Evolutionary conservation across 768 basidiomycete genomes (phyloP).

Genomic region (Lactarius deliciosus): DNA sequence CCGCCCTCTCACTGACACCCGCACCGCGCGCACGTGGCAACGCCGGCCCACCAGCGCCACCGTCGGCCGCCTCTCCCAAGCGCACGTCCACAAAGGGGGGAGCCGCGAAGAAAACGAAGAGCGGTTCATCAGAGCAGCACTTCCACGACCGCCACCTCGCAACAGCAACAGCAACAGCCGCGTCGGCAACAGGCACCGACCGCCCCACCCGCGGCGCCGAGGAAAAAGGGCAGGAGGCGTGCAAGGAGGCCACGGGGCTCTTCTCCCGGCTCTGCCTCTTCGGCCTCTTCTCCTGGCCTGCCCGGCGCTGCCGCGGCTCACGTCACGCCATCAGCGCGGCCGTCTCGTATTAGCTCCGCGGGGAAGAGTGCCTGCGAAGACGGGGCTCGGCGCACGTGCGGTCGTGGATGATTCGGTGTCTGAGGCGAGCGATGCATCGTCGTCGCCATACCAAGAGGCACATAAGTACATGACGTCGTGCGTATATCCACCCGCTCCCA

Average conservation of each 20-base stretch:
- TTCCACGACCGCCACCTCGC: conserved; percentile 17
- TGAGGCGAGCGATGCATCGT: conserved; percentile 36
- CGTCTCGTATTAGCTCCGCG: neutral
- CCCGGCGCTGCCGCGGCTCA: neutral
- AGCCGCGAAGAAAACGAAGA: neutral
- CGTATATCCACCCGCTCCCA: conserved; percentile 34
- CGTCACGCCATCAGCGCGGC: neutral
- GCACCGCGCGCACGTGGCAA: neutral
- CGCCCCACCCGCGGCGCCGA: conserved; percentile 7
- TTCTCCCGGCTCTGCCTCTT: neutral
- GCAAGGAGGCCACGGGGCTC: neutral
- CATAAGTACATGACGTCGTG: conserved; percentile 60
- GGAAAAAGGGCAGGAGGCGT: neutral
- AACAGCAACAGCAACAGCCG: neutral
- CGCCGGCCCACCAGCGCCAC: too few relatives aligned
- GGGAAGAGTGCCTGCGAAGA: neutral
- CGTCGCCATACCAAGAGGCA: conserved; percentile 53
- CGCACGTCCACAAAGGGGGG: neutral
- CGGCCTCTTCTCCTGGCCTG: neutral
- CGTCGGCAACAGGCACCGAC: conserved; percentile 12
- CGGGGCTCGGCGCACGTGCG: conserved; percentile 41
- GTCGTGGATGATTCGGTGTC: conserved; percentile 56
- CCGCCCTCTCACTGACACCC: conserved; percentile 8
- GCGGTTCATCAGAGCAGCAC: neutral
- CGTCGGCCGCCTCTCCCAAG: neutral